A percentile compares a stretch with the other conserved stretches of the same genome.
These are phyloP conservation scores for Fusarium dimerum DNA, from an alignment of 2,329 filamentous ascomycete genomes.

Conservation along the genomic window DNA sequence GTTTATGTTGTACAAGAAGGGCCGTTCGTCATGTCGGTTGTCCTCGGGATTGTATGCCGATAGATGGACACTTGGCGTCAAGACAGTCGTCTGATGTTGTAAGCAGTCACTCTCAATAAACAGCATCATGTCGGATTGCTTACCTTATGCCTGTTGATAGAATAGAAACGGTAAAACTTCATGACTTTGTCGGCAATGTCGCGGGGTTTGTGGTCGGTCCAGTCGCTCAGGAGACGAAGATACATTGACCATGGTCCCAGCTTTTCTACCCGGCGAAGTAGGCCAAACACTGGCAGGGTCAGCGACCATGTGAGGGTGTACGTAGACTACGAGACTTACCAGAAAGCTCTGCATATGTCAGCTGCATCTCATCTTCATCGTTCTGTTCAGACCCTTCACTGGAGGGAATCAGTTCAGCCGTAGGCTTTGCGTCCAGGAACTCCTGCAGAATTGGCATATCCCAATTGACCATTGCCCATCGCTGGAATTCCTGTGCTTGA, in stretches of 20 bases:
- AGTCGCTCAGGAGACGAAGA: conserved; percentile 41
- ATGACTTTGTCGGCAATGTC: conserved; percentile 32
- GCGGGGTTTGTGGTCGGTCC: conserved; percentile 38
- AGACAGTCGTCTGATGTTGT: conserved; percentile 50
- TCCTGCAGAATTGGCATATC: conserved; percentile 63
- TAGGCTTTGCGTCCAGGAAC: conserved; percentile 57
- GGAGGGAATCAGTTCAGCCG: conserved; percentile 51
- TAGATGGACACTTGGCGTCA: conserved; percentile 57
- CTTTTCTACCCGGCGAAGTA: conserved; percentile 43
- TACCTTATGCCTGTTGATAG: conserved; percentile 5
- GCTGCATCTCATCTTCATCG: conserved; percentile 46
- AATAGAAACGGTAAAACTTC: conserved; percentile 38
- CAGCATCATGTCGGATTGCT: too few relatives aligned
- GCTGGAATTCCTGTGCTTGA: conserved; percentile 66
- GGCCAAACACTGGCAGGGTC: conserved; percentile 38
- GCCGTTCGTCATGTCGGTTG: conserved; percentile 41
- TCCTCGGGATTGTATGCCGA: conserved; percentile 40
- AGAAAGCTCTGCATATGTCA: conserved; percentile 40
- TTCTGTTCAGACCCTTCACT: conserved; percentile 38
- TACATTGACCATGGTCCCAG: conserved; percentile 44
- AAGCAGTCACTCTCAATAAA: too few relatives aligned
- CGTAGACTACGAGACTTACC: neutral
- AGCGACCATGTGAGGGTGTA: too few relatives aligned
- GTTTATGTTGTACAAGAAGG: conserved; percentile 42
- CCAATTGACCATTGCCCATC: conserved; percentile 57